Conservation (phyloP, 495 filamentous ascomycete species). For the Trichoderma asperelloides region DNA sequence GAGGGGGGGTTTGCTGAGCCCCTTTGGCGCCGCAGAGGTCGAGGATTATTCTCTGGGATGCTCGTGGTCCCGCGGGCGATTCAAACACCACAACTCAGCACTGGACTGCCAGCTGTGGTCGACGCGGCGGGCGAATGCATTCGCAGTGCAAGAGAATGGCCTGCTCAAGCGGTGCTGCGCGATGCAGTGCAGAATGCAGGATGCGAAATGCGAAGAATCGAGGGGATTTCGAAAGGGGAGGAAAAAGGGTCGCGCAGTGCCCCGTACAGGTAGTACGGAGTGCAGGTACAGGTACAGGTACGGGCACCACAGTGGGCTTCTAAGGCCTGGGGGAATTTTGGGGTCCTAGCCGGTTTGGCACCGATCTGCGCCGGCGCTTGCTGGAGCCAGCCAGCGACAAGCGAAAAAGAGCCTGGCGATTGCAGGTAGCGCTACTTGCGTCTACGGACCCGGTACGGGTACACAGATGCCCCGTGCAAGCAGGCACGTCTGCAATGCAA, state of each 20-base stretch:
- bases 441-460: background rate
- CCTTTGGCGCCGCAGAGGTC: background rate
- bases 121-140: background rate
- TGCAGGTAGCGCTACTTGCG: background rate
- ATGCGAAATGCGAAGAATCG: background rate
- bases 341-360: background rate
- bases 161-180: background rate
- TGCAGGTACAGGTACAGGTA: background rate
- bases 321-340: background rate
- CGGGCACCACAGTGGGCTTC: background rate
- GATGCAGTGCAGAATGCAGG: background rate
- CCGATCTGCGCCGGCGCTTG: slow-evolving; percentile 8
- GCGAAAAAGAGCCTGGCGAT: background rate
- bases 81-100: slow-evolving; percentile 3
- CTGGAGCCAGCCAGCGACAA: slow-evolving; percentile 2
- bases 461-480: background rate
- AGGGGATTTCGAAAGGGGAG: slow-evolving; percentile 6
- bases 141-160: background rate
- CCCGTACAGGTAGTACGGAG: background rate
- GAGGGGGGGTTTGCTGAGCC: slow-evolving; percentile 1
- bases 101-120: slow-evolving; percentile 5
- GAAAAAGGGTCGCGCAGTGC: slow-evolving; percentile 1
- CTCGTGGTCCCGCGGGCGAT: background rate
- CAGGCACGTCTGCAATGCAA: background rate
- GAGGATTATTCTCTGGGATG: background rate